These are phyloP conservation scores for Umbilicus rupestris DNA, from an alignment of 164 flowering plant genomes.

Conservation along the genomic window DNA sequence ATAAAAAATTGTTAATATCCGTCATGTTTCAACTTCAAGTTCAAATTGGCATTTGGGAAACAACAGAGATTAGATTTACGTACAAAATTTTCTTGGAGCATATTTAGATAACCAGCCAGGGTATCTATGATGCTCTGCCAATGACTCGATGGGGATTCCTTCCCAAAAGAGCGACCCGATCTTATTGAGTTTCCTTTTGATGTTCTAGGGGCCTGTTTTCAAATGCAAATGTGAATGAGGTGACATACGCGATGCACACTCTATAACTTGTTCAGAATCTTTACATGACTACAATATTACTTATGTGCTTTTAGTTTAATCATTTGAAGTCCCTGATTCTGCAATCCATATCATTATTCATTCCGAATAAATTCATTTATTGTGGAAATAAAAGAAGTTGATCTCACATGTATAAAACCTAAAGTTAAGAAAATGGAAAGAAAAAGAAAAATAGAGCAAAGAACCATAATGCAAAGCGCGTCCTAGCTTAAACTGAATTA, in stretches of 20 bases:
- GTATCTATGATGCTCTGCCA: constrained; percentile 85
- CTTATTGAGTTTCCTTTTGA: constrained; percentile 60
- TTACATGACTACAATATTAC: background rate
- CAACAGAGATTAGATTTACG: constrained; percentile 12
- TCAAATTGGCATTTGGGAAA: background rate
- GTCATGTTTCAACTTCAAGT: background rate
- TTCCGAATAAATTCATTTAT: too few relatives aligned
- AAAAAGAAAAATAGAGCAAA: background rate
- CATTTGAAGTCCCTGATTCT: too few relatives aligned
- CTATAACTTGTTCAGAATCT: background rate
- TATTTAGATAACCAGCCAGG: constrained; percentile 55
- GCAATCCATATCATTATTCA: too few relatives aligned
- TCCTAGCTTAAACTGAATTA: background rate
- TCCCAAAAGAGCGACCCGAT: constrained; percentile 78
- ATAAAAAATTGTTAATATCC: background rate
- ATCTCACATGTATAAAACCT: background rate
- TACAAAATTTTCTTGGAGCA: constrained; percentile 76
- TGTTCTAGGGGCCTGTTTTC: constrained; percentile 77
- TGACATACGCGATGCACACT: background rate
- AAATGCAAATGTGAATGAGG: background rate
- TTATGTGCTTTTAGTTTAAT: background rate
- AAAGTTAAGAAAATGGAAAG: background rate
- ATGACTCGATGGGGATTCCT: constrained; percentile 51
- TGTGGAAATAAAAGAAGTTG: background rate
- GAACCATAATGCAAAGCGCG: background rate